Base-by-base conservation (phyloP, 441 rosid species). In the Populus hybrid region DNA sequence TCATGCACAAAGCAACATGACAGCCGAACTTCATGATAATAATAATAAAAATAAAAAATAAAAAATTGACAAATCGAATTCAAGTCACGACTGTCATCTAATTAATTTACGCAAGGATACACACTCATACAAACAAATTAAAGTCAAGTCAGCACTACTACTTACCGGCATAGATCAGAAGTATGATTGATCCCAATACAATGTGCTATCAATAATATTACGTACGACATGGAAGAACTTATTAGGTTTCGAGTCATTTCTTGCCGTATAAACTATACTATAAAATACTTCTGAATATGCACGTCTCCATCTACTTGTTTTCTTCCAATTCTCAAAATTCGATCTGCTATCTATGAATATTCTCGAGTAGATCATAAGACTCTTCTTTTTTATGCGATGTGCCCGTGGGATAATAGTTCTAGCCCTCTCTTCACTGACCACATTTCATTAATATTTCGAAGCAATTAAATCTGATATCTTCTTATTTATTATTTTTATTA, bases 271-370 rank as follows among this genome's bases (percentile, higher is more conserved):
- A 57, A 28, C 8, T 28, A 16, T 10, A 26, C 28, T 26, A 26
- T 26, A 26, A 26, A 26, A 26, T 26, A 26, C 28, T 26, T 26
- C 28, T 26, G 28, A 26, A 34, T 20, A 30, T 32, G 61, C 21
- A 42, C 79, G 86, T 82, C 82, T 79, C 75, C 73, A 74, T 73
- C 83, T 82, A 70, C 66, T 82, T 86, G 85, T 82, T 79, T 61
- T 71, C 78, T 77, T 76, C 71, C 14, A 71, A 72, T 70, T 72
- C 75, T 28, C 70, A 76, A 73, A n/a, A 64, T 72, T 71, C 32
- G 20, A 50, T 36, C 59, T 70, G 23, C 21, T 36, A 8, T 69
- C 30, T 76, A 64, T 26, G 53, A 40, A 59, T 26, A 71, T 28
- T 69, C 76, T 53, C 23, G 66, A 71, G 30, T 12, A 10, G 35